phyloP scores from a whole-genome alignment of 441 rosid genomes.

The Arabidopsis hybrid region DNA sequence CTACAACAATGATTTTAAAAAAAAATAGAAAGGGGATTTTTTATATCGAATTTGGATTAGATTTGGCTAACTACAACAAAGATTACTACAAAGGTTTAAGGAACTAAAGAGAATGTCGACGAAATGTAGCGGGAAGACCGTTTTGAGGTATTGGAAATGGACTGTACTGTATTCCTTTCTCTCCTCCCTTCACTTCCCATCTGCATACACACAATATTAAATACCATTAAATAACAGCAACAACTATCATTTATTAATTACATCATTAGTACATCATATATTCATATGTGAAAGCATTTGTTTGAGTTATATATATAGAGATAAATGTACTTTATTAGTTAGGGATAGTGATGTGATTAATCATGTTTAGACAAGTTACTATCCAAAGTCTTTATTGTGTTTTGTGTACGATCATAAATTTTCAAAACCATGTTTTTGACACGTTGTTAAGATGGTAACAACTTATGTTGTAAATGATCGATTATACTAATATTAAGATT shows the following conservation, averaged over 20 bases:
- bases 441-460: neutral
- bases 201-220: conserved; percentile 49
- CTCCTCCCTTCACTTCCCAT: conserved; percentile 77
- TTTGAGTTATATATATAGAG: neutral
- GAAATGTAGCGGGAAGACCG: conserved; percentile 82
- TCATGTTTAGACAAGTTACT: conserved; percentile 20
- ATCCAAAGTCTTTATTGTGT: conserved; percentile 14
- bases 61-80: conserved; percentile 18
- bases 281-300: conserved; percentile 16
- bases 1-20: conserved; percentile 10
- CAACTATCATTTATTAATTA: too few species aligned
- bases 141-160: conserved; percentile 89
- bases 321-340: neutral
- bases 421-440: neutral
- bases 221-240: neutral
- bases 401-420: conserved; percentile 11
- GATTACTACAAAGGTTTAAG: neutral
- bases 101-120: conserved; percentile 49
- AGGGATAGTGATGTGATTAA: neutral
- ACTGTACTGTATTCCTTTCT: conserved; percentile 71
- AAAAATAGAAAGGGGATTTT: conserved; percentile 12
- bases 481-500: too few species aligned
- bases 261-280: neutral
- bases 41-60: conserved; percentile 3
- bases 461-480: too few species aligned